Evolutionary conservation across 2,329 filamentous ascomycete genomes (phyloP).

Genomic region (Ambrosiella cleistominuta): DNA sequence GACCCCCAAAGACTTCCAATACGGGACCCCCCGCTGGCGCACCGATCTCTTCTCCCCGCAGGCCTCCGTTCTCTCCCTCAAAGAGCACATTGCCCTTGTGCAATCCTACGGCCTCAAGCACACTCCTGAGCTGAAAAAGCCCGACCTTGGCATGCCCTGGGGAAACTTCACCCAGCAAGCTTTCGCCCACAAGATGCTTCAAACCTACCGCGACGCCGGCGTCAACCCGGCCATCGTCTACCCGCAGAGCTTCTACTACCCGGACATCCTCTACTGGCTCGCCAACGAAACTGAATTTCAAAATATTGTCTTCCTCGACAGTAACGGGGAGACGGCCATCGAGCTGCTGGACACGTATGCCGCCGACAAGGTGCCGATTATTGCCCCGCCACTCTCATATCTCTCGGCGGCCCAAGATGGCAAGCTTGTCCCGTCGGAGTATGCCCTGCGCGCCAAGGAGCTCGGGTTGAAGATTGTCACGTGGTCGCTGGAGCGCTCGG

Average conservation of each 20-base stretch:
- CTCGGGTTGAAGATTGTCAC: constrained; percentile 47
- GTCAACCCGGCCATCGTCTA: constrained; percentile 38
- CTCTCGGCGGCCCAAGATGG: constrained; percentile 35
- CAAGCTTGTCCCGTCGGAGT: constrained; percentile 43
- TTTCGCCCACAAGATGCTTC: constrained; percentile 47
- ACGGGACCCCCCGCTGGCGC: constrained; percentile 41
- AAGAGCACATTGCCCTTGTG: constrained; percentile 44
- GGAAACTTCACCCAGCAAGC: constrained; percentile 45
- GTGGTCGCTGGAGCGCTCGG: constrained; percentile 52
- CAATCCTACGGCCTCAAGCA: constrained; percentile 42
- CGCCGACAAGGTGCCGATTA: constrained; percentile 39
- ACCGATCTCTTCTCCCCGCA: constrained; percentile 50
- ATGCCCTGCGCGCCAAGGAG: constrained; percentile 41
- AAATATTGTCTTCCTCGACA: constrained; percentile 49
- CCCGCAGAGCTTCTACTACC: constrained; percentile 48
- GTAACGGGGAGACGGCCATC: constrained; percentile 40
- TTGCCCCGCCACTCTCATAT: constrained; percentile 46
- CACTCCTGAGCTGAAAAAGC: constrained; percentile 51
- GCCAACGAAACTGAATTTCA: constrained; percentile 41
- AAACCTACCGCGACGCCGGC: constrained; percentile 36
- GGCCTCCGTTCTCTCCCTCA: constrained; percentile 41
- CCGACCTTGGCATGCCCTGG: constrained; percentile 54
- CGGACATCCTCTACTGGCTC: constrained; percentile 51
- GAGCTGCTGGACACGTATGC: constrained; percentile 38
- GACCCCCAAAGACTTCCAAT: constrained; percentile 38